Percentiles rank a stretch among this genome's conserved stretches.
Conservation (phyloP, 192 early-diverging fungal species). For the Dissophora ornata region DNA sequence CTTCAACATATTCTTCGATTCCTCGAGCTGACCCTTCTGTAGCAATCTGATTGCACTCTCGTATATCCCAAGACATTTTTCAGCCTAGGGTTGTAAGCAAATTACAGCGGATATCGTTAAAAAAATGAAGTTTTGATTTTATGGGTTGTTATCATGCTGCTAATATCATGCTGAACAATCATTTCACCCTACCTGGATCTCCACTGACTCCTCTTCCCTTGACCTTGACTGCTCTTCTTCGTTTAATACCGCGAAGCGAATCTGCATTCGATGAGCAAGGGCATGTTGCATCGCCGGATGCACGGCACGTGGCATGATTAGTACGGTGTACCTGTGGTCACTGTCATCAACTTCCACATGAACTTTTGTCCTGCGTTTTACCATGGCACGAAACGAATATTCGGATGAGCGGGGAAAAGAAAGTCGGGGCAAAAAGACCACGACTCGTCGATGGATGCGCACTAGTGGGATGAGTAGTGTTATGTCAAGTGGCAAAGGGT, state of each 20-base stretch:
- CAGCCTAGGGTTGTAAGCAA: constrained; percentile 49
- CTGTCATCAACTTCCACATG: too few relatives aligned
- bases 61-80: constrained; percentile 57
- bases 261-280: not conserved
- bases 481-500: too few relatives aligned
- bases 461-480: too few relatives aligned
- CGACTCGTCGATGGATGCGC: too few relatives aligned
- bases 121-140: too few relatives aligned
- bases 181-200: constrained; percentile 37
- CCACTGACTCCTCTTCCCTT: constrained; percentile 49
- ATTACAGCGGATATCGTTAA: too few relatives aligned
- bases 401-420: not conserved
- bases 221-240: constrained; percentile 43
- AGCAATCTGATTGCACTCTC: constrained; percentile 57
- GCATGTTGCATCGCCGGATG: not conserved
- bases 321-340: too few relatives aligned
- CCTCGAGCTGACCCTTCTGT: constrained; percentile 50
- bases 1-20: constrained; percentile 52
- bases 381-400: not conserved
- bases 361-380: too few relatives aligned
- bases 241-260: constrained; percentile 50
- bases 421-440: not conserved
- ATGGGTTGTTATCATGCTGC: too few relatives aligned
- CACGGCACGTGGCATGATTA: too few relatives aligned
- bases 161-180: too few relatives aligned